Conservation (phyloP, 1,284 basidiomycete species). For the Coriolopsis trogii region DNA sequence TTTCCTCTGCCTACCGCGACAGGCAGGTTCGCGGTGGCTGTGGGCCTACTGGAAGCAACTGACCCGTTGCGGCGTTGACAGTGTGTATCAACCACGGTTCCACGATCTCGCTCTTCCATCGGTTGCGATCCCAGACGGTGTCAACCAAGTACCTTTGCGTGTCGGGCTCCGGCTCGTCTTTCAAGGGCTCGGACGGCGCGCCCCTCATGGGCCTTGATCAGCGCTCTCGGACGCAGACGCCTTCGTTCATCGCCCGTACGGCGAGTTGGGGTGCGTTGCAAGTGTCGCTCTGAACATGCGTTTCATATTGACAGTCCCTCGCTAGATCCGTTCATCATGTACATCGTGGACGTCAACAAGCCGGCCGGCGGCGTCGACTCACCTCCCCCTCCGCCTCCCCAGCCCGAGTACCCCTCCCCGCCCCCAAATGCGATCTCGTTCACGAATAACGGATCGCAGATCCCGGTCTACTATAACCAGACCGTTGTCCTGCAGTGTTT, state of each 20-base stretch:
- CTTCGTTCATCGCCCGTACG: conserved; percentile 84
- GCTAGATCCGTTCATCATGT: conserved; percentile 92
- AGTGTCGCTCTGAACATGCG: conserved; percentile 3
- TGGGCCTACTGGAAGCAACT: conserved; percentile 5
- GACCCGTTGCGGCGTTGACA: conserved; percentile 33
- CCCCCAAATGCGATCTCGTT: conserved; percentile 88
- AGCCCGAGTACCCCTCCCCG: conserved; percentile 85
- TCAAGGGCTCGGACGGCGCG: conserved; percentile 89
- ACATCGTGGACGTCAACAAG: conserved; percentile 87
- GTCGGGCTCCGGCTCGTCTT: conserved; percentile 85
- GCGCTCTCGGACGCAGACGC: conserved; percentile 69
- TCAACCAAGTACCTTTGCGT: conserved; percentile 96
- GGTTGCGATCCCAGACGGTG: conserved; percentile 91
- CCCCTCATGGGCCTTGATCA: conserved; percentile 81
- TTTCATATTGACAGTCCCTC: conserved; percentile 19
- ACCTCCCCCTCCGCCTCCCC: conserved; percentile 76
- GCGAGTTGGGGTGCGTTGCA: conserved; percentile 75
- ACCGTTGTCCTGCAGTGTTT: conserved; percentile 94
- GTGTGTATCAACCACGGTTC: conserved; percentile 96
- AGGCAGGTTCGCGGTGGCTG: conserved; percentile 15
- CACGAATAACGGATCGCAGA: conserved; percentile 77
- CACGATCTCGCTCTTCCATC: conserved; percentile 94
- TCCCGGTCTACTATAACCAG: conserved; percentile 94
- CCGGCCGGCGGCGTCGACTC: conserved; percentile 75
- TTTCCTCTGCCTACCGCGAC: conserved; percentile 17